phyloP scores from a whole-genome alignment of 1,284 basidiomycete genomes.

The Neotropicomus parvogracilis region DNA sequence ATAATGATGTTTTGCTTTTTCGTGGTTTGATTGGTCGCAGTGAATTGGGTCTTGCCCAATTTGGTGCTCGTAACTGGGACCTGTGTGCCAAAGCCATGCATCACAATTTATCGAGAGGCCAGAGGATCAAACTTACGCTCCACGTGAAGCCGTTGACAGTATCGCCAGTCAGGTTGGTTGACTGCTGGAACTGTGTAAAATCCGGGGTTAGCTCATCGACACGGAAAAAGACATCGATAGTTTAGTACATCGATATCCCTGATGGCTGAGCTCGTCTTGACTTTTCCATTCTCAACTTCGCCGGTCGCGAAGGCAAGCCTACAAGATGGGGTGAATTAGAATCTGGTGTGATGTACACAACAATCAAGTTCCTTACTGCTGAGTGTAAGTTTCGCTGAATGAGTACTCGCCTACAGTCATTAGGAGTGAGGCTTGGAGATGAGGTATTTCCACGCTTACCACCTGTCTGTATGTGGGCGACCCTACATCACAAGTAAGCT shows the following conservation, averaged over 20 bases:
- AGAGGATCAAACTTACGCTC: not conserved
- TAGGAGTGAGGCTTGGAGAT: not conserved
- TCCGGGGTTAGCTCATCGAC: not conserved
- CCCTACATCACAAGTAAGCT: not conserved
- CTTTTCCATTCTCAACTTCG: not conserved
- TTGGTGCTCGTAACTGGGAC: not conserved
- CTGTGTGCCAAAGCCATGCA: not conserved
- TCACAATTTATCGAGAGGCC: not conserved
- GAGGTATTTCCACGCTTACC: not conserved
- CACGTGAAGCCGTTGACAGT: not conserved
- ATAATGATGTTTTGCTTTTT: too few species aligned
- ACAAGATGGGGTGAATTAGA: not conserved
- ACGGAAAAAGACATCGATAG: not conserved
- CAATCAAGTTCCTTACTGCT: not conserved
- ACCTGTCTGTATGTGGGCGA: not conserved
- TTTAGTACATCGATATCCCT: not conserved
- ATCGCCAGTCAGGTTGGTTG: not conserved
- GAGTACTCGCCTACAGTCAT: not conserved
- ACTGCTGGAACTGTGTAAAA: not conserved
- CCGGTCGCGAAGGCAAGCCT: not conserved
- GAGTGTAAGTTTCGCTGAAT: not conserved
- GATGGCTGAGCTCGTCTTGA: not conserved
- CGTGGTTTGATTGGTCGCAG: too few species aligned
- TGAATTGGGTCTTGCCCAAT: not conserved
- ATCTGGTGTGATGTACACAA: not conserved